phyloP scores from a whole-genome alignment of 2,329 filamentous ascomycete genomes.

The Venturia pyrina region DNA sequence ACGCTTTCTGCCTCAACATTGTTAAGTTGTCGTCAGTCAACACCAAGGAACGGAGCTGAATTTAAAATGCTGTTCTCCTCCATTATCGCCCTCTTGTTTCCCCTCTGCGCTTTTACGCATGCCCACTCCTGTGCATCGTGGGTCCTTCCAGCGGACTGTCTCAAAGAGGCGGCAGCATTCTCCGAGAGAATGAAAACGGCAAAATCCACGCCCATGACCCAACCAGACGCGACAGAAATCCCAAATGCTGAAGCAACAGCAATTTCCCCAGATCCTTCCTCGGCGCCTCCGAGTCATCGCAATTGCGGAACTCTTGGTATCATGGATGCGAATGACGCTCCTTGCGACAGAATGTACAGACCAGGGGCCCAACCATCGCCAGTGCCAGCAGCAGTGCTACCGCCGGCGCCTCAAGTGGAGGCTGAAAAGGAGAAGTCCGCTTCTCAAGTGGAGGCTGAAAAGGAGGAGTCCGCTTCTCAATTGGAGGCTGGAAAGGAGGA shows the following conservation, averaged over 20 bases:
- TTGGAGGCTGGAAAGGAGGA: too few relatives aligned
- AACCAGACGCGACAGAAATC: background rate
- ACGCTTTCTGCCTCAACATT: too few relatives aligned
- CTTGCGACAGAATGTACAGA: background rate
- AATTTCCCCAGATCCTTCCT: background rate
- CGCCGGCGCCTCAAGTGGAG: background rate
- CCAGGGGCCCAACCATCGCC: background rate
- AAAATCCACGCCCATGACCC: background rate
- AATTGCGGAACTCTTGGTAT: conserved; percentile 1
- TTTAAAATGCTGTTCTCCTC: background rate
- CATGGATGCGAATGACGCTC: background rate
- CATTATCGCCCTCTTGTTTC: background rate
- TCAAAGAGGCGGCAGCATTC: background rate
- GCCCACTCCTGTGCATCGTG: background rate
- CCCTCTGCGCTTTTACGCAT: background rate
- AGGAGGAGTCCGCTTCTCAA: too few relatives aligned
- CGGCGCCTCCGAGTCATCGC: background rate
- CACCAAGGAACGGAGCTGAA: background rate
- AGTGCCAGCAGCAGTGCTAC: too few relatives aligned
- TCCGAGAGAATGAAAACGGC: background rate
- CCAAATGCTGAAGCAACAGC: background rate
- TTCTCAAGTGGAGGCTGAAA: too few relatives aligned
- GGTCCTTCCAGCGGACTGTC: conserved; percentile 1
- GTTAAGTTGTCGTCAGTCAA: too few relatives aligned
- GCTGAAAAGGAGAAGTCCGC: too few relatives aligned